Percentiles rank a stretch among this genome's conserved stretches.
Conservation (phyloP, 306 rosid species). For the Prosopis cineraria region DNA sequence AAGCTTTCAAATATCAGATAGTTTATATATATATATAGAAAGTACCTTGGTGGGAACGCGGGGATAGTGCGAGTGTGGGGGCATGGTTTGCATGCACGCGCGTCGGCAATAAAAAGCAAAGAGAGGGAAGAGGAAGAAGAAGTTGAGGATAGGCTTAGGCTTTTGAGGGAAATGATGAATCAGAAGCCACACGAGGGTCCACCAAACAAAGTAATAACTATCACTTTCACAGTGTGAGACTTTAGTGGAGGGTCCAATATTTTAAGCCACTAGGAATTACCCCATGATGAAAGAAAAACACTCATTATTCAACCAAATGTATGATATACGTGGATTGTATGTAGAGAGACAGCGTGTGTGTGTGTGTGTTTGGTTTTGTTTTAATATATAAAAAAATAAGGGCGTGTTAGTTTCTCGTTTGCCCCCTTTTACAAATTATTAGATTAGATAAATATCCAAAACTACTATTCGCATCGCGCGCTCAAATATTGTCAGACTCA, state of each 20-base stretch:
- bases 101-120: conserved; percentile 31
- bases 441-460: no score
- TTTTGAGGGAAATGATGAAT: conserved; percentile 46
- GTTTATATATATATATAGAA: no score
- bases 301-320: no score
- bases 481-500: no score
- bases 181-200: conserved; percentile 51
- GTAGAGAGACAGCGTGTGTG: no score
- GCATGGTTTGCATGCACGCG: neutral
- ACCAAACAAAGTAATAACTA: conserved; percentile 30
- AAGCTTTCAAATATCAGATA: no score
- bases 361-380: no score
- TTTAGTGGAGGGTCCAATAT: conserved; percentile 56
- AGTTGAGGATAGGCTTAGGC: conserved; percentile 26
- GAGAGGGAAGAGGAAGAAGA: conserved; percentile 30
- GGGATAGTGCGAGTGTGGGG: neutral
- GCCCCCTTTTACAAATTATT: no score
- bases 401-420: no score
- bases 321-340: no score
- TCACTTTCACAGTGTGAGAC: conserved; percentile 34
- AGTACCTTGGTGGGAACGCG: neutral
- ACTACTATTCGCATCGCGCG: no score
- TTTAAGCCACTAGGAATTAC: conserved; percentile 5
- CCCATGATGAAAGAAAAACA: neutral
- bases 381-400: no score